Base-by-base conservation (phyloP, 495 filamentous ascomycete genomes). In the Ascobolus immersus region DNA sequence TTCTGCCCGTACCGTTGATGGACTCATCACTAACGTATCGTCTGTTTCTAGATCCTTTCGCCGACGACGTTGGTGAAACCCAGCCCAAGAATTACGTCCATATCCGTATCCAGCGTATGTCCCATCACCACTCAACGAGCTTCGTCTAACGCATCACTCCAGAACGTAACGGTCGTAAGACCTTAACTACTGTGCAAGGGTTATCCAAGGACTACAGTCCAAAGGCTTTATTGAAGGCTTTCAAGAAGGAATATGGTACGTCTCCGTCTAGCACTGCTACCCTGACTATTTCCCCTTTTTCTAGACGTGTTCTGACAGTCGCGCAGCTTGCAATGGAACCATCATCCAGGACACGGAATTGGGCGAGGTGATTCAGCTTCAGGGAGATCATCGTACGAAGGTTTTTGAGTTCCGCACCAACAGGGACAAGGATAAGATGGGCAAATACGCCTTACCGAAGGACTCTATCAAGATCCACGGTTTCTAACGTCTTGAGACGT, bases 161-260 rank as follows among this genome's bases (percentile, higher is more conserved):
- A 94, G 86, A 94, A 69, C 89, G 86, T 61, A 96, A 94, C 94
- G 86, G 86, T 73, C 89, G 89, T 57, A 96, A 96, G 70, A 94
- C 86, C 60, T 69, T 96, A 77, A 96, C 86, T 43, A 96, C 86
- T 44, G 81, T 94, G 44, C 82, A 94, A 67, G 86, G 86, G 57
- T 69, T 96, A 42, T 81, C 86, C 36, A 80, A 80, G 65, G 91
- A 91, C 54, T 93, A 91, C 54, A 84, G 91, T 59, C 81, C 81
- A 59, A 94, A 93, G 71, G 93, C 93, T 64, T 91, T 96, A 52
- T 67, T 96, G 50, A 93, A 93, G 67, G 81, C 90, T 58, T 86
- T 94, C 68, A 94, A 94, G 71, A 94, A 94, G 69, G 81, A 92
- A 54, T 96, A 94, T 53, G 78, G 77, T 84, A 67, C 39, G 73